phyloP scores from a whole-genome alignment of 345 rosid genomes.

The Tarenaya hassleriana region DNA sequence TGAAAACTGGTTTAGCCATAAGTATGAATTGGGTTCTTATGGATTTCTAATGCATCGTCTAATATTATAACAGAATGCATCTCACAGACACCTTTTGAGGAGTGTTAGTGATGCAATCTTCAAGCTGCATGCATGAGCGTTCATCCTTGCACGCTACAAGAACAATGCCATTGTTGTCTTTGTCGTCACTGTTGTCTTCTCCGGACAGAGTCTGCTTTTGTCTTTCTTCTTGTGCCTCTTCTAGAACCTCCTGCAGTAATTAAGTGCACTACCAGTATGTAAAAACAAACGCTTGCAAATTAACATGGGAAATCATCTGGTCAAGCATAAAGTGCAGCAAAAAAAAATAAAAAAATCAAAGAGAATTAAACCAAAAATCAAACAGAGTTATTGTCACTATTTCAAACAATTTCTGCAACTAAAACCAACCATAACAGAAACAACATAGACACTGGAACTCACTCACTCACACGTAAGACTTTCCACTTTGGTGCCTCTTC shows the following conservation, averaged over 20 bases:
- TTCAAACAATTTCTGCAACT: constrained; percentile 6
- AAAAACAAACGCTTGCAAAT: neutral
- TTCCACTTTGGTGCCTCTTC: constrained; percentile 98
- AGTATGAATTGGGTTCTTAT: too few relatives aligned
- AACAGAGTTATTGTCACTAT: constrained; percentile 7
- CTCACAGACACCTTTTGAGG: constrained; percentile 49
- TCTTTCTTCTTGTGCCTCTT: constrained; percentile 82
- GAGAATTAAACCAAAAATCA: neutral
- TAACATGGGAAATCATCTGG: neutral
- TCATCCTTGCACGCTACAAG: constrained; percentile 96
- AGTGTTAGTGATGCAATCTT: constrained; percentile 67
- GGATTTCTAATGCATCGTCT: constrained; percentile 5
- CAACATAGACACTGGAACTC: constrained; percentile 45
- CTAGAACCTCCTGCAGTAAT: constrained; percentile 61
- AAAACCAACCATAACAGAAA: constrained; percentile 13
- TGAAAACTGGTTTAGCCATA: too few relatives aligned
- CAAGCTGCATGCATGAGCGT: constrained; percentile 91
- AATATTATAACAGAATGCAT: constrained; percentile 2
- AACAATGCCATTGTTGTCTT: constrained; percentile 56
- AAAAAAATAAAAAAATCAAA: constrained; percentile 5
- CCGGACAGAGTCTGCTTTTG: constrained; percentile 37
- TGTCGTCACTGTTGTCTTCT: constrained; percentile 41
- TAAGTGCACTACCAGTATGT: constrained; percentile 4
- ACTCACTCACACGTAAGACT: constrained; percentile 97
- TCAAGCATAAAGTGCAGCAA: constrained; percentile 1